Base-by-base conservation (phyloP, 139 green algal species). In the Penium margaritaceum region DNA sequence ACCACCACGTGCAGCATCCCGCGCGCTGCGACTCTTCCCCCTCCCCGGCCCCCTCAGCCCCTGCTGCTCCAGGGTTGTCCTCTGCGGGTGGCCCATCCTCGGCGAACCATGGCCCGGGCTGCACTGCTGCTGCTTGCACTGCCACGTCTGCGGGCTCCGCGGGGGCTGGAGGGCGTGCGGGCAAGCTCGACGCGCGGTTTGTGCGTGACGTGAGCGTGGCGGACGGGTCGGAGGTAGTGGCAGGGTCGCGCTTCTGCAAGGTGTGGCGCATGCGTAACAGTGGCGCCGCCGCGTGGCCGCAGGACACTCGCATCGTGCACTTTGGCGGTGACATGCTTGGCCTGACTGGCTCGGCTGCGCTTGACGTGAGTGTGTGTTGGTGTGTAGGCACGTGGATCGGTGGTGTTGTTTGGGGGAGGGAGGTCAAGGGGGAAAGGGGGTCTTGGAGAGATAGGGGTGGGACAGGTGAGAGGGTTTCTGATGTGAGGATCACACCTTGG, bases 211-310 rank as follows among this genome's bases (percentile, higher is more conserved):
- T 83, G 12, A 80, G 54, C 37, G 74, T 83, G 29, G 58, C 46
- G 2, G 76, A 83, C 43, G 76, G 76, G 34, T 80, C 46, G 0
- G 58, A 80, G 60, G 62, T 83, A 33, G 27, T 34, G 32, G 58
- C 76, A 0, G 62, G 63, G 2, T 39, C 69, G 12, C 35, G 29
- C 27, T 80, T 83, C 71, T 76, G 44, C 35, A 83, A 83, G 58
- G 80, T 83, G 36, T 83, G 76, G 76, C 63, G 70, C 29, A 34
- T 83, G 19, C 62, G 70, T 15, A 83, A 83, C 76, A 70, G 14
- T 9, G 70, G 76, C 5, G 38, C 34, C 33, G 29, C 37, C 32
- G 33, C 37, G 27, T 83, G 76, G 76, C 70, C 76, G 5, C 62
- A 58, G 29, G 38, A 38, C 57, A 66, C 41, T 6, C 67, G 30